These are phyloP conservation scores for Bruguiera gymnorhiza DNA, from an alignment of 345 rosid species.

Conservation along the genomic window DNA sequence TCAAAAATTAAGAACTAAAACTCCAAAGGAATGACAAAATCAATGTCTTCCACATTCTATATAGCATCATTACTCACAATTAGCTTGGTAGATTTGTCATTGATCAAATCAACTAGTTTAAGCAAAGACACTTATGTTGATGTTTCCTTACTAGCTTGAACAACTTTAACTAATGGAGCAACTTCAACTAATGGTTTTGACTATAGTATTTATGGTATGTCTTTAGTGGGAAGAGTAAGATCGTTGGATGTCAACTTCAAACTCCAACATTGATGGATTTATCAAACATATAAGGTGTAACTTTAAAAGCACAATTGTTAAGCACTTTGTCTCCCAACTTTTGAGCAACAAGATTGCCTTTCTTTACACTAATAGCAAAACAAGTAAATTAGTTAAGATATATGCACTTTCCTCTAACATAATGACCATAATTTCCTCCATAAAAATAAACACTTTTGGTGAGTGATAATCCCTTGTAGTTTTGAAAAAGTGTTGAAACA, in stretches of 20 bases:
- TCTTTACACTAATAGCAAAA: conserved; percentile 63
- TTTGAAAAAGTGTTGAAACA: conserved; percentile 85
- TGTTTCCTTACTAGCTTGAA: conserved; percentile 44
- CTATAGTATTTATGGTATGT: too few relatives aligned
- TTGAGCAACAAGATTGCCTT: conserved; percentile 58
- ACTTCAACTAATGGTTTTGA: conserved; percentile 11
- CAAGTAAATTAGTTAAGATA: conserved; percentile 57
- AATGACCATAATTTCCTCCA: conserved; percentile 85
- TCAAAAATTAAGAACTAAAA: too few relatives aligned
- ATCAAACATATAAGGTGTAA: conserved; percentile 37
- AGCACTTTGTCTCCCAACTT: conserved; percentile 73
- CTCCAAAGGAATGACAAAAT: too few relatives aligned
- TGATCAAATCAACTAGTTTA: conserved; percentile 39
- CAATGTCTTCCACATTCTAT: too few relatives aligned
- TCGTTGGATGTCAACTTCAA: too few relatives aligned
- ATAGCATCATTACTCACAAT: conserved; percentile 53
- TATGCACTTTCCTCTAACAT: conserved; percentile 92
- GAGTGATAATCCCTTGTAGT: conserved; percentile 74
- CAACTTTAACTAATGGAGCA: conserved; percentile 22
- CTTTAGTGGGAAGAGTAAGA: too few relatives aligned
- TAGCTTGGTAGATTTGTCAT: conserved; percentile 50
- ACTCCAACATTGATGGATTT: too few relatives aligned
- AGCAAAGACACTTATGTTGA: conserved; percentile 39
- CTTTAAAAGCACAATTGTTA: conserved; percentile 54
- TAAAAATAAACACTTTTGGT: conserved; percentile 60